Base-by-base conservation (phyloP, 805 yeast genomes). In the Metschnikowia henanensis region DNA sequence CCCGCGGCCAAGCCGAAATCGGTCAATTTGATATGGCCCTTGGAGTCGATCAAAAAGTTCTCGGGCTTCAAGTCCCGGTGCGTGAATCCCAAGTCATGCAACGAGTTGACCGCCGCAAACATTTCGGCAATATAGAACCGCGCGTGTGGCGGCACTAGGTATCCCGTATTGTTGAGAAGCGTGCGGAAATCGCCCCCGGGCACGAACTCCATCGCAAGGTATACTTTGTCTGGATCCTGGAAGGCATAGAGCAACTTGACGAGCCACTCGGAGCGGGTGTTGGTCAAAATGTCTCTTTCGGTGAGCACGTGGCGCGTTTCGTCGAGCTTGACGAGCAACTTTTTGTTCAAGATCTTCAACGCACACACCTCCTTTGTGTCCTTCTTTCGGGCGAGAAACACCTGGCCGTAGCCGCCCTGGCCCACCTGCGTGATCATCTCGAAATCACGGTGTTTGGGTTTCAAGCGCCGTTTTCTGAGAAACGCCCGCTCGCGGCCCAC, bases 101-200 rank as follows among this genome's bases (percentile, higher is more conserved):
- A 75, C 2, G 96, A 90, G 58, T 92, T 89, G 16, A 94, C 90
- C 1, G 98, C 87, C 35, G 90, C 83, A 66, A 94, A 92, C 99
- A 94, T 94, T 66, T 94, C 98, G 50, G 92, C 82, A 52, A 94
- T 79, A 63, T 94, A 94, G 68, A 94, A 94, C 46, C 98, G 79
- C 0, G 98, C 95, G 61, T 94, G 99, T 3, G 95, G 90, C 2
- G 98, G 96, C 48, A 88, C 87, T 54, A 94, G 72, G 45, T 86
- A 87, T 28, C 96, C 96, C 5, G 98, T 92, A 62, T 91, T 92
- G 64, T 90, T 91, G 52, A 94, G 77, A 47, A 94, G 70, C 0
- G 99, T 94, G 61, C 99, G 83, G 72, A 88, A 94, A 62, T 94
- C 99, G 41, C 99, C 99, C 46, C 99, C 99, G 7, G 99, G 97